phyloP scores from a whole-genome alignment of 2,329 filamentous ascomycete genomes.

The Polychaeton citri region DNA sequence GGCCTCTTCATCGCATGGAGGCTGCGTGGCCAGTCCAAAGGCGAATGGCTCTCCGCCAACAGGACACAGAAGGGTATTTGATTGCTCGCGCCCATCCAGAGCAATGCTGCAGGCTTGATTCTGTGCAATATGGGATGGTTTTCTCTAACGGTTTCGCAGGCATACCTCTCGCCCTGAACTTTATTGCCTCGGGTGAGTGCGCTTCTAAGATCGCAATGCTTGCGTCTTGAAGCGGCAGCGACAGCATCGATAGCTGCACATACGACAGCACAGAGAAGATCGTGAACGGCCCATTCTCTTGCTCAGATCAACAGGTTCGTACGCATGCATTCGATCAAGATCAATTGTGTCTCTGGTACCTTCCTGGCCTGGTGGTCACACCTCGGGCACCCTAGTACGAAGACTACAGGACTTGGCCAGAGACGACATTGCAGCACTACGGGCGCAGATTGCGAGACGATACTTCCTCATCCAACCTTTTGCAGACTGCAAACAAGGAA shows the following conservation, averaged over 20 bases:
- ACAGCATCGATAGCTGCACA: too few species aligned
- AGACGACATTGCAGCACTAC: constrained; percentile 50
- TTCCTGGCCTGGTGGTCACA: neutral
- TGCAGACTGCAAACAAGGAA: too few species aligned
- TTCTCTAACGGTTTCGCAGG: constrained; percentile 38
- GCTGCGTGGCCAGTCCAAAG: constrained; percentile 49
- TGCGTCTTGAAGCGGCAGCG: constrained; percentile 4
- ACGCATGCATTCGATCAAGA: constrained; percentile 7
- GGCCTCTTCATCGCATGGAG: constrained; percentile 47
- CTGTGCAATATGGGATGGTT: constrained; percentile 11
- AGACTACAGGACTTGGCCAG: neutral
- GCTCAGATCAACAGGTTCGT: constrained; percentile 7
- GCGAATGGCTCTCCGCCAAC: constrained; percentile 62
- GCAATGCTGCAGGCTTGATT: too few species aligned
- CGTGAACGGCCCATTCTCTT: too few species aligned
- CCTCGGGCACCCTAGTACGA: neutral
- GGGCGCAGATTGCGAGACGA: constrained; percentile 51
- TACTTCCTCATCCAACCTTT: constrained; percentile 1
- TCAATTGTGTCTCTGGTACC: neutral
- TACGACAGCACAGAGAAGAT: too few species aligned
- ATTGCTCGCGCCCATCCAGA: too few species aligned
- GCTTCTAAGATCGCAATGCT: constrained; percentile 6
- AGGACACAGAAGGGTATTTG: constrained; percentile 64
- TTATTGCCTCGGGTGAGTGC: constrained; percentile 83
- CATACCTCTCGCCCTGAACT: constrained; percentile 71